Evolutionary conservation across 495 filamentous ascomycete genomes (phyloP).

Genomic region (Aspergillus homomorphus): DNA sequence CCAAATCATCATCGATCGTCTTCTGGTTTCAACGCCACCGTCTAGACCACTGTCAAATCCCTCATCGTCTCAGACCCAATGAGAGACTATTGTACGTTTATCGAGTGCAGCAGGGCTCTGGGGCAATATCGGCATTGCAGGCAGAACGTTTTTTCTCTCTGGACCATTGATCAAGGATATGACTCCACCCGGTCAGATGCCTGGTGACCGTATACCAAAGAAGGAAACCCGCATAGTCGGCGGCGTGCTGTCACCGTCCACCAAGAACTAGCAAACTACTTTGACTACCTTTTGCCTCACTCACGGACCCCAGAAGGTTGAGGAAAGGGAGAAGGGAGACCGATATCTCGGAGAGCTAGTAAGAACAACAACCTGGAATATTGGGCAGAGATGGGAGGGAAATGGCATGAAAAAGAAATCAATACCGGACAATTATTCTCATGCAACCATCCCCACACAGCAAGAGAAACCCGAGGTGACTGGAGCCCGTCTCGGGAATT

Average conservation of each 20-base stretch:
- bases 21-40: slow-evolving; percentile 14
- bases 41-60: slow-evolving; percentile 9
- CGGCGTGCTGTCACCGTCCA: background rate
- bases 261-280: background rate
- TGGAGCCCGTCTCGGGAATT: background rate
- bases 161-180: background rate
- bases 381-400: background rate
- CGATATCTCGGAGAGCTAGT: no score
- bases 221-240: background rate
- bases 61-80: background rate
- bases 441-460: background rate
- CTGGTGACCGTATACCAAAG: background rate
- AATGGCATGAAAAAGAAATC: background rate
- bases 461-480: background rate
- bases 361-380: background rate
- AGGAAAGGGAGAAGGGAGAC: background rate
- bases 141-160: background rate
- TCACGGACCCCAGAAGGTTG: background rate
- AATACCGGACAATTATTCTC: background rate
- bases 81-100: background rate
- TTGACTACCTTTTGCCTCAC: background rate
- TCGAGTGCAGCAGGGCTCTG: background rate
- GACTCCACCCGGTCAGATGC: slow-evolving; percentile 4
- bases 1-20: slow-evolving; percentile 6
- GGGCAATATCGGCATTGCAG: background rate